phyloP scores from a whole-genome alignment of 257 asterid genomes.

The Jacaranda mimosifolia region DNA sequence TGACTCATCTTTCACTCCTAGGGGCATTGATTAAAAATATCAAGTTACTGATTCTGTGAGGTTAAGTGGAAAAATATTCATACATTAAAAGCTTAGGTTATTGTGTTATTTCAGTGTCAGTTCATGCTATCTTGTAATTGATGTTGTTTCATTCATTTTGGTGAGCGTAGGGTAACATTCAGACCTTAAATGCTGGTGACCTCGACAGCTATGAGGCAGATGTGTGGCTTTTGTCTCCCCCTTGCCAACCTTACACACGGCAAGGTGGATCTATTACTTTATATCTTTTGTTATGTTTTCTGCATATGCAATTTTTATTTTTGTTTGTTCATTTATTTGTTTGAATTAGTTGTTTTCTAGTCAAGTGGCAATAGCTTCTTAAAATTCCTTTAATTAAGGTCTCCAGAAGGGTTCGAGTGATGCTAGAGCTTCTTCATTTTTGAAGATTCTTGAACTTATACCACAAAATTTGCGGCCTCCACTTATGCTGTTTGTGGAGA shows the following conservation, averaged over 20 bases:
- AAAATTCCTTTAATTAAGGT: slow-evolving; percentile 57
- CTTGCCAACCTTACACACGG: slow-evolving; percentile 97
- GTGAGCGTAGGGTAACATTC: slow-evolving; percentile 86
- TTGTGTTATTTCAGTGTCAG: slow-evolving; percentile 1
- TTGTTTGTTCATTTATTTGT: not conserved
- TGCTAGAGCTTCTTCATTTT: slow-evolving; percentile 91
- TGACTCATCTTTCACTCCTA: not conserved
- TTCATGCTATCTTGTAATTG: slow-evolving; percentile 21
- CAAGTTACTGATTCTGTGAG: too few species aligned
- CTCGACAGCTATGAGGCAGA: slow-evolving; percentile 80
- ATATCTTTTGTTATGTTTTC: slow-evolving; percentile 10
- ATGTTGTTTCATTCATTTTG: slow-evolving; percentile 30
- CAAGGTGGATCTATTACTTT: slow-evolving; percentile 65
- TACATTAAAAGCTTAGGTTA: not conserved
- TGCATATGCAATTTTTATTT: not conserved
- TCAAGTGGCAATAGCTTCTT: slow-evolving; percentile 31
- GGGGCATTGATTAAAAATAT: not conserved
- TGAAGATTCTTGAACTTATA: slow-evolving; percentile 84
- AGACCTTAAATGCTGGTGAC: slow-evolving; percentile 83
- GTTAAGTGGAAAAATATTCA: not conserved
- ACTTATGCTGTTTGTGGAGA: slow-evolving; percentile 85
- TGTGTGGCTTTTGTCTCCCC: slow-evolving; percentile 94
- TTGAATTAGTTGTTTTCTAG: not conserved
- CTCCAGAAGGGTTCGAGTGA: slow-evolving; percentile 92
- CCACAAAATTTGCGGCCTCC: slow-evolving; percentile 77